Evolutionary conservation across 2,329 filamentous ascomycete species (phyloP), one percentile per base, ranked within the genome.

Genomic region (Colletotrichum sp.): DNA sequence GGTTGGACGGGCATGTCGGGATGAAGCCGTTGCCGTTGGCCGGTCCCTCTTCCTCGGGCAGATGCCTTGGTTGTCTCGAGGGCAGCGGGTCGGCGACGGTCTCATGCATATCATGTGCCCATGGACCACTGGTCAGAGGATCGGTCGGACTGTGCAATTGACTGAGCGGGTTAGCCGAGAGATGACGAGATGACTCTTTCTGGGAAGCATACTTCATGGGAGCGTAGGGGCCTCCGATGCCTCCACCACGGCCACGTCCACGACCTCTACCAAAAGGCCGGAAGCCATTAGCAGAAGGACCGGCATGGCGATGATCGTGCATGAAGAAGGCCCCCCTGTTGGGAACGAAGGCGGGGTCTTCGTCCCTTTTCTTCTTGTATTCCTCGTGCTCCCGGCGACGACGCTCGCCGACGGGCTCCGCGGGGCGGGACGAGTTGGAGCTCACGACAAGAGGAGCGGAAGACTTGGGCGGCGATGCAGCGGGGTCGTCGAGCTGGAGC

Each of bases 41-140:
- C 7, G 87, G 89, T 1, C 89, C 89, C 80, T 91, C 89, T 55
- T 85, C 83, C 36, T 86, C 82, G 62, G 85, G 81, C 70, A 85
- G 82, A 39, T 89, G 86, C 77, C 88, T 85, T 73, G 86, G 86
- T 65, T 85, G 86, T 73, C 85, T 83, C 67, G 80, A 80, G 78
- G 83, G 82, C 78, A 80, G 75, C 39, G 89, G 88, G 77, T 90
- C 87, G 77, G 86, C 86, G n/a, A 93, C 88, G 13, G 85, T 90
- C 78, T 98, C 95, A 85, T 99, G 97, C 86, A 99, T 95, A 84
- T 99, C 97, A 84, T 99, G 97, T 78, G 95, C 92, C 97, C 97
- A 99, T 61, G 92, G 94, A 25, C 92, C 92, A 83, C 92, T 95
- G 29, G 92, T 93, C 19, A 93, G 91, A 75, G 91, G 92, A 81